Percentiles rank a stretch among this genome's conserved stretches.
phyloP scores from a whole-genome alignment of 768 basidiomycete genomes.

The Gymnopilus junonius region DNA sequence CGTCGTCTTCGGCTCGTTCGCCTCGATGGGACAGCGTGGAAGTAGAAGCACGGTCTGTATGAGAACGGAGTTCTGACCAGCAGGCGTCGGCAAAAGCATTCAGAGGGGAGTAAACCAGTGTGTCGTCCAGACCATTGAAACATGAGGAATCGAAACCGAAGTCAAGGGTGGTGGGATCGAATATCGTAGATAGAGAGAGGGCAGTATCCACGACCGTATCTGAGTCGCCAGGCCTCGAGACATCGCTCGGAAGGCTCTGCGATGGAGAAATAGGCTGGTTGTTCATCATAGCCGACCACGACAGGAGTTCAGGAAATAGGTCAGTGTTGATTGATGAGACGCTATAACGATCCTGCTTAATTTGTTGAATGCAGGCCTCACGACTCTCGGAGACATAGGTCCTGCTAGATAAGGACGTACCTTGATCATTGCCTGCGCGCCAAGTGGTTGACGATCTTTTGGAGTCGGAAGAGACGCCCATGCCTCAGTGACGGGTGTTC shows the following conservation, averaged over 20 bases:
- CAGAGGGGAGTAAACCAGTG: conserved; percentile 37
- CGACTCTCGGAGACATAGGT: not conserved
- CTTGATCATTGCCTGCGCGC: conserved; percentile 13
- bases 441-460: conserved; percentile 11
- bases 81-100: conserved; percentile 42
- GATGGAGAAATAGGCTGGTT: conserved; percentile 16
- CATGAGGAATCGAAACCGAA: conserved; percentile 42
- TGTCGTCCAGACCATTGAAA: conserved; percentile 42
- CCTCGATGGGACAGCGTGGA: conserved; percentile 6
- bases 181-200: conserved; percentile 23
- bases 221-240: conserved; percentile 24
- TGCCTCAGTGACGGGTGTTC: conserved; percentile 20
- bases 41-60: not conserved
- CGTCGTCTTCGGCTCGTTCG: conserved; percentile 5
- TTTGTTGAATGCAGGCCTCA: conserved; percentile 7
- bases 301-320: conserved; percentile 32
- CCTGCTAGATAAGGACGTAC: conserved; percentile 3
- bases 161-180: conserved; percentile 42
- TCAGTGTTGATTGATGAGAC: conserved; percentile 30
- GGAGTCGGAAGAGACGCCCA: conserved; percentile 16
- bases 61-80: conserved; percentile 32
- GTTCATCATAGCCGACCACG: conserved; percentile 33
- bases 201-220: conserved; percentile 19
- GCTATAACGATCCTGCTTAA: conserved; percentile 22
- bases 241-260: conserved; percentile 32